Evolutionary conservation across 495 filamentous ascomycete species (phyloP).

Genomic region (Durotheca rogersii): DNA sequence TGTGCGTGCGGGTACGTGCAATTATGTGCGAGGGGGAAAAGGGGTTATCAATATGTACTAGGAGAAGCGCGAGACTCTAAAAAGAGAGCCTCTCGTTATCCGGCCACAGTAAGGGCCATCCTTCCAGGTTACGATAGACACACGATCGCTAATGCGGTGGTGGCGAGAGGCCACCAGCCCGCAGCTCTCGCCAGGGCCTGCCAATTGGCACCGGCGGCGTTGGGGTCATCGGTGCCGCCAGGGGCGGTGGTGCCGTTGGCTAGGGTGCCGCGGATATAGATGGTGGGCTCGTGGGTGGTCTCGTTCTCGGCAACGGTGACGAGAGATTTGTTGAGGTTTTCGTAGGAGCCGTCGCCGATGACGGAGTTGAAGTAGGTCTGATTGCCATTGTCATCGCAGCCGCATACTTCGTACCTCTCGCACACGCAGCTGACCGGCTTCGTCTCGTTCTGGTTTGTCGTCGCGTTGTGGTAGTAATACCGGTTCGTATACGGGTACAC

Average conservation of each 20-base stretch:
- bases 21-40: too few relatives aligned
- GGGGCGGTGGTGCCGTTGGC: slow-evolving; percentile 77
- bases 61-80: too few relatives aligned
- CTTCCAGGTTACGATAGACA: slow-evolving; percentile 26
- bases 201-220: slow-evolving; percentile 38
- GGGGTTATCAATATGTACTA: too few relatives aligned
- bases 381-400: slow-evolving; percentile 72
- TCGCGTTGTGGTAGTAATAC: slow-evolving; percentile 63
- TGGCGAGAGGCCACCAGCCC: slow-evolving; percentile 62
- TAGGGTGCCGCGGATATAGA: slow-evolving; percentile 83
- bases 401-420: slow-evolving; percentile 66
- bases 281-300: slow-evolving; percentile 54
- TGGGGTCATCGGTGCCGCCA: slow-evolving; percentile 52
- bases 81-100: too few relatives aligned
- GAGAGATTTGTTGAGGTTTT: slow-evolving; percentile 60
- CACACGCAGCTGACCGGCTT: slow-evolving; percentile 76
- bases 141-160: slow-evolving; percentile 53
- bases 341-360: slow-evolving; percentile 65
- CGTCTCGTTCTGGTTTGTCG: slow-evolving; percentile 61
- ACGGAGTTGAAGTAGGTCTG: slow-evolving; percentile 56
- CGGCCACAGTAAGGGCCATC: not conserved
- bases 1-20: too few relatives aligned
- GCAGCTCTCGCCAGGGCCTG: slow-evolving; percentile 44
- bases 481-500: slow-evolving; percentile 63
- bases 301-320: slow-evolving; percentile 68